phyloP scores from a whole-genome alignment of 2,329 filamentous ascomycete species.

The Pyricularia sp. region DNA sequence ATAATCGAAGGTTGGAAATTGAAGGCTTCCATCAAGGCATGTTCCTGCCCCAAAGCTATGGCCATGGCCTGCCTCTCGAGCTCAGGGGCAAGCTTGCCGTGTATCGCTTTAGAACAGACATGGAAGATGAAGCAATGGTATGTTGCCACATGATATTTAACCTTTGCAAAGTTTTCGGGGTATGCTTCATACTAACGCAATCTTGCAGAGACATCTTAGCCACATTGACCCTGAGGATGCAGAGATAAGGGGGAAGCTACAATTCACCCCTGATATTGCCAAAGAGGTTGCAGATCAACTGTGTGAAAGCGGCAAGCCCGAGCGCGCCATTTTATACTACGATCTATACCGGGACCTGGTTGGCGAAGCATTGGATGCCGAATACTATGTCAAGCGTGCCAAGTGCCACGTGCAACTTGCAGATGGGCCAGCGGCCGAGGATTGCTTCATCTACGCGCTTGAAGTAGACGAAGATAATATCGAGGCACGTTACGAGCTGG shows the following conservation, averaged over 20 bases:
- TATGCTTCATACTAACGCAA: neutral
- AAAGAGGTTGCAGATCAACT: conserved; percentile 51
- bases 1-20: conserved; percentile 56
- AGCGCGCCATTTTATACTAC: conserved; percentile 45
- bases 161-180: neutral
- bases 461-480: conserved; percentile 63
- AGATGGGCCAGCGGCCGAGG: conserved; percentile 60
- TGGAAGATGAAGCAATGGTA: conserved; percentile 59
- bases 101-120: conserved; percentile 65
- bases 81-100: conserved; percentile 76
- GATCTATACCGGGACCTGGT: conserved; percentile 40
- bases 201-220: conserved; percentile 44
- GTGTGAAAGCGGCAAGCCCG: conserved; percentile 23
- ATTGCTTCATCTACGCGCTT: conserved; percentile 66
- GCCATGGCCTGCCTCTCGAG: conserved; percentile 66
- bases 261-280: conserved; percentile 70
- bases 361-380: conserved; percentile 33
- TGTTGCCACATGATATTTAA: neutral
- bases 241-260: conserved; percentile 38
- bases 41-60: conserved; percentile 54
- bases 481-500: conserved; percentile 69
- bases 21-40: conserved; percentile 47
- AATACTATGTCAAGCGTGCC: conserved; percentile 46
- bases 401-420: conserved; percentile 60
- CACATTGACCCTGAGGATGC: conserved; percentile 58